Evolutionary conservation across 1,284 basidiomycete species (phyloP), one percentile per base, ranked within the genome.

Genomic region (Rhodotorula sp.): DNA sequence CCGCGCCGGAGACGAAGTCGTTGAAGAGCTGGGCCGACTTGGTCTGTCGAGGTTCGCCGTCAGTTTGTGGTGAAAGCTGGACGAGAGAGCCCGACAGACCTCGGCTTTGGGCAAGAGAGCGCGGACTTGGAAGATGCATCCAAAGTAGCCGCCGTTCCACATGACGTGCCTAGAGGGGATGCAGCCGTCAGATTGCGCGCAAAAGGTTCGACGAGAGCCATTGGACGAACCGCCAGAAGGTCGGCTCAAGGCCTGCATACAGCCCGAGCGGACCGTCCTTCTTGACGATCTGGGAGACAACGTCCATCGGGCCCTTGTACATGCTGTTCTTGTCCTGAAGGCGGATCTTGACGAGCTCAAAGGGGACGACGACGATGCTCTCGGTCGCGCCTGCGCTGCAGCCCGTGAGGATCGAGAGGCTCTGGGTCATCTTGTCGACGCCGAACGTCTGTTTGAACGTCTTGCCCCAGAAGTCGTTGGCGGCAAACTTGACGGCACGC

Each of bases 351-450:
- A 98, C 94, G 30, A 97, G 87, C 81, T 99, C 94, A 77, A 98
- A 98, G 0, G 94, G 94, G 3, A 96, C 94, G 59, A 85, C 84
- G 59, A 84, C 77, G 56, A 75, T 59, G 39, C 89, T 91, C 84
- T 99, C 95, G 29, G 94, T 97, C 6, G 94, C 95, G 73, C 96
- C 95, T 6, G 95, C 95, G 59, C 87, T 88, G 78, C 91, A 94
- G 9, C 95, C 95, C 0, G 96, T 99, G 58, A 94, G 77, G 73
- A 95, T 85, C 13, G 94, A 92, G 39, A 99, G 80, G 9, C 85
- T 81, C 78, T 93, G 92, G 4, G 88, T 94, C 90, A 95, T 97
- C 80, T 94, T 90, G 55, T 84, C 82, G 77, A 89, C 84, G 47
- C 92, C 92, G 24, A 87, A 81, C 22, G 87, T 61, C 0, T 78